Evolutionary conservation across 2,329 filamentous ascomycete genomes (phyloP).

Genomic region (Fulvia fulva): DNA sequence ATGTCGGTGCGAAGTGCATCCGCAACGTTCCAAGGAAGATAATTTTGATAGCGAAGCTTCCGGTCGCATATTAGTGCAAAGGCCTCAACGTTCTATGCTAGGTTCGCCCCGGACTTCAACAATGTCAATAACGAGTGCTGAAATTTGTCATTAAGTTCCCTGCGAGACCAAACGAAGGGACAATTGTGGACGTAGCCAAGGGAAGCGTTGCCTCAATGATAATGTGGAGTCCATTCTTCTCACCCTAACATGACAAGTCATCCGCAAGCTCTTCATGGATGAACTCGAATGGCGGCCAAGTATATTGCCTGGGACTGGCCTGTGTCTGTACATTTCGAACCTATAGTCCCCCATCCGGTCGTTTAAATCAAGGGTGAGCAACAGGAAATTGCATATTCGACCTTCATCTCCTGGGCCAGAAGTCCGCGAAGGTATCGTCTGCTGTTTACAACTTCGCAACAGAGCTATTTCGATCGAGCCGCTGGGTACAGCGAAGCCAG

Average conservation of each 20-base stretch:
- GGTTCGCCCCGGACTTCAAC: neutral
- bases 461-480: too few relatives aligned
- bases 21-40: neutral
- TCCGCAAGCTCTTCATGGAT: neutral
- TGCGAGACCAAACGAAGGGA: neutral
- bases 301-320: neutral
- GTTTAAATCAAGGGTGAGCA: neutral
- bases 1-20: neutral
- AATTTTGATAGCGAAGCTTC: neutral
- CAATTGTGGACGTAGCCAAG: neutral
- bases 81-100: too few relatives aligned
- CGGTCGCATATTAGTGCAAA: neutral
- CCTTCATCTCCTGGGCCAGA: neutral
- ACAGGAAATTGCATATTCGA: neutral
- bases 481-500: too few relatives aligned
- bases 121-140: neutral
- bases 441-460: too few relatives aligned
- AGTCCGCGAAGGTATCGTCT: too few relatives aligned
- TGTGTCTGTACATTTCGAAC: neutral
- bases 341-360: neutral
- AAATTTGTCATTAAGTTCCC: neutral
- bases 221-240: neutral
- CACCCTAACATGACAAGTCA: neutral
- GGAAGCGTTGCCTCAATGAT: neutral
- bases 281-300: neutral